Evolutionary conservation across 176 grass and related monocot species (phyloP).

Genomic region (Zizania latifolia): DNA sequence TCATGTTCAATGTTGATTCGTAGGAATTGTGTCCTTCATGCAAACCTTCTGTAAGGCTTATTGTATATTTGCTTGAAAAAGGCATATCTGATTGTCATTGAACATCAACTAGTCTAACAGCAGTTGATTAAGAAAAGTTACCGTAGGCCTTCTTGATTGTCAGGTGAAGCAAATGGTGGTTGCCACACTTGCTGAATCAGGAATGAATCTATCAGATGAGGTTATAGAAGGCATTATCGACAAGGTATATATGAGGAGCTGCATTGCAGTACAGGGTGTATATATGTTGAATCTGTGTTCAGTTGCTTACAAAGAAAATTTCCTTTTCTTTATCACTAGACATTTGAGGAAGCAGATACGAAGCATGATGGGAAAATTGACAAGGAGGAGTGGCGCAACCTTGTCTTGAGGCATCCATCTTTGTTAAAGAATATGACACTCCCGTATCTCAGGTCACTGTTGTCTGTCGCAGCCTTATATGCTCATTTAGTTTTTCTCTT

Average conservation of each 20-base stretch:
- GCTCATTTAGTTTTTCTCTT: no score
- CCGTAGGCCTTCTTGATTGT: constrained; percentile 27
- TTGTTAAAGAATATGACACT: constrained; percentile 84
- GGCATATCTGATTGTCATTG: constrained; percentile 21
- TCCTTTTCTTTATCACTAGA: constrained; percentile 32
- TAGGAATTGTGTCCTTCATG: neutral
- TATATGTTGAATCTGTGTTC: constrained; percentile 27
- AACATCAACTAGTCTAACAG: neutral
- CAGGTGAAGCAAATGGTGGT: constrained; percentile 86
- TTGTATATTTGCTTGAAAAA: constrained; percentile 22
- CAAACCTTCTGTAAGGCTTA: neutral
- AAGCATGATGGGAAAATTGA: constrained; percentile 72
- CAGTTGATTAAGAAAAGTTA: constrained; percentile 4
- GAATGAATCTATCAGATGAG: constrained; percentile 70
- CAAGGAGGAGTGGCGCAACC: constrained; percentile 68
- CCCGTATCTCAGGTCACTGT: constrained; percentile 54
- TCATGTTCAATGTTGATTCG: neutral
- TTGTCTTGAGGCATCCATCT: constrained; percentile 75
- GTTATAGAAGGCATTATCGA: constrained; percentile 67
- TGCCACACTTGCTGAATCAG: constrained; percentile 65
- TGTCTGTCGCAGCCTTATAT: no score
- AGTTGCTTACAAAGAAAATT: neutral
- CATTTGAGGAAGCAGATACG: constrained; percentile 75
- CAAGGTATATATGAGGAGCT: constrained; percentile 35
- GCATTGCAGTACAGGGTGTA: constrained; percentile 16